Percentiles rank a stretch among this genome's conserved stretches.
phyloP scores from a whole-genome alignment of 768 basidiomycete species.

The Chalciporus pseudorubinellus region DNA sequence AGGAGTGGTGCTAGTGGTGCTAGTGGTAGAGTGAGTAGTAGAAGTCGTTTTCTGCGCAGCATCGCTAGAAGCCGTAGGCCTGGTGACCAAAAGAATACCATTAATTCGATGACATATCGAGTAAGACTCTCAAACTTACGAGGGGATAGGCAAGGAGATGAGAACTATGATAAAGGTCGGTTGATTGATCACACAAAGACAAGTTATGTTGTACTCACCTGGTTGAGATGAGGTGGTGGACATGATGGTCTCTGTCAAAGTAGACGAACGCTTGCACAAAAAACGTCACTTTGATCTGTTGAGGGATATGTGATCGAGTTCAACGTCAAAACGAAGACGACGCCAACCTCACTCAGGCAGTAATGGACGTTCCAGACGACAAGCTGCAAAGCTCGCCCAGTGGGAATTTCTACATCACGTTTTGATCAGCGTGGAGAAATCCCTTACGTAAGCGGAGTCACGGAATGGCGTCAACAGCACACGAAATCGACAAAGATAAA shows the following conservation, averaged over 20 bases:
- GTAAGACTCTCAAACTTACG: slow-evolving; percentile 9
- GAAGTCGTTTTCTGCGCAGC: not conserved
- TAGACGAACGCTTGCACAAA: slow-evolving; percentile 1
- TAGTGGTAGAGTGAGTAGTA: too few relatives aligned
- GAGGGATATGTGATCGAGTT: not conserved
- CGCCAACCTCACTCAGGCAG: not conserved
- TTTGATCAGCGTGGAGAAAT: slow-evolving; percentile 7
- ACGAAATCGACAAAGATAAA: not conserved
- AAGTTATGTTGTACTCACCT: slow-evolving; percentile 6
- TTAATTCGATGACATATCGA: not conserved
- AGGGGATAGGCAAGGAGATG: fast-evolving
- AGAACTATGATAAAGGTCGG: not conserved
- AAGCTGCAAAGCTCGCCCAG: not conserved
- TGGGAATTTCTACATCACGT: slow-evolving; percentile 23
- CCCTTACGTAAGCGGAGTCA: slow-evolving; percentile 20
- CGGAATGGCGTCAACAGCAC: too few relatives aligned
- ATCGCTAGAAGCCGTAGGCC: not conserved
- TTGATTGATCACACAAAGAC: not conserved
- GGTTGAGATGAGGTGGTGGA: not conserved
- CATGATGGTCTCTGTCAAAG: slow-evolving; percentile 7
- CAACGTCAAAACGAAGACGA: not conserved
- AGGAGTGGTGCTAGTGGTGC: too few relatives aligned
- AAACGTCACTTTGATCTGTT: not conserved
- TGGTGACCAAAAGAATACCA: not conserved
- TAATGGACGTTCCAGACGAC: slow-evolving; percentile 11